Evolutionary conservation across 2,329 filamentous ascomycete species (phyloP).

Genomic region (Pseudogymnoascus sp.): DNA sequence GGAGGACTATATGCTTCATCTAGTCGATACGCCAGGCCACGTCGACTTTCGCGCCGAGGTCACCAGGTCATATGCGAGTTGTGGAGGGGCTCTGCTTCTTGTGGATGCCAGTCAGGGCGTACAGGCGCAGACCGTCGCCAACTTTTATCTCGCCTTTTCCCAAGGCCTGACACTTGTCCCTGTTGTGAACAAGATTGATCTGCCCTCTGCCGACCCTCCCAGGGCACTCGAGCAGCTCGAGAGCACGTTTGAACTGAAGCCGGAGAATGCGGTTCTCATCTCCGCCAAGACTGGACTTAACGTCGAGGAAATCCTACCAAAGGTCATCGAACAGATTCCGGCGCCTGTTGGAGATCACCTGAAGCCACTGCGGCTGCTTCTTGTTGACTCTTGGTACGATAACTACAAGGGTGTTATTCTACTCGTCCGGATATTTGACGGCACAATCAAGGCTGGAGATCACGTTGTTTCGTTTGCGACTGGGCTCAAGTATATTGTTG

Average conservation of each 20-base stretch:
- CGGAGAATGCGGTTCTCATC: constrained; percentile 66
- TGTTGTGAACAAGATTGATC: constrained; percentile 94
- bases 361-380: constrained; percentile 72
- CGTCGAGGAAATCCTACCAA: constrained; percentile 74
- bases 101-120: constrained; percentile 96
- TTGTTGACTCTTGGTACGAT: constrained; percentile 98
- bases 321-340: constrained; percentile 79
- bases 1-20: constrained; percentile 84
- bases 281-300: constrained; percentile 94
- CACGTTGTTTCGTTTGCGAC: constrained; percentile 84
- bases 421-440: constrained; percentile 86
- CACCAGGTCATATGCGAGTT: constrained; percentile 90
- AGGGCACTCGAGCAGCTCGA: constrained; percentile 81
- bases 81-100: constrained; percentile 83
- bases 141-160: constrained; percentile 95
- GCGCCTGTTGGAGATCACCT: constrained; percentile 66
- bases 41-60: constrained; percentile 98
- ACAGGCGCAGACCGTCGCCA: constrained; percentile 95
- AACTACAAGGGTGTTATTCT: constrained; percentile 91
- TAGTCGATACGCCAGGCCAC: constrained; percentile 95
- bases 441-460: constrained; percentile 74
- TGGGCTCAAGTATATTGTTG: constrained; percentile 81
- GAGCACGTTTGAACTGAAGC: constrained; percentile 80
- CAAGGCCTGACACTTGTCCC: constrained; percentile 82
- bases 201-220: constrained; percentile 81